A percentile compares a stretch with the other conserved stretches of the same genome.
Evolutionary conservation across 768 basidiomycete species (phyloP).

Genomic region (Wakefieldia striispora): DNA sequence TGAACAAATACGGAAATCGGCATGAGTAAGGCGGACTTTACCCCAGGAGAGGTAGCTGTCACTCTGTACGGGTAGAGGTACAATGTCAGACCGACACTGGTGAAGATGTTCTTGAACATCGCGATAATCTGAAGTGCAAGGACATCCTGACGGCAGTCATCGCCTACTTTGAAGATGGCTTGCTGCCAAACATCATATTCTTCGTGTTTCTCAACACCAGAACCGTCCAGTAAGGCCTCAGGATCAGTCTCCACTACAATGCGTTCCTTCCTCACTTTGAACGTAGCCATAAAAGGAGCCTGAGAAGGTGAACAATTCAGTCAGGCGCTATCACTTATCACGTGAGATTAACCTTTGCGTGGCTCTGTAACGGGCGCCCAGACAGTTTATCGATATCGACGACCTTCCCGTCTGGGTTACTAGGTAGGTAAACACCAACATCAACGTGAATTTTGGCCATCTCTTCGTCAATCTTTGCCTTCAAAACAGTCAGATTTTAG

Average conservation of each 20-base stretch:
- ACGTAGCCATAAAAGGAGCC: constrained; percentile 99
- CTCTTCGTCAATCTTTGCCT: constrained; percentile 99
- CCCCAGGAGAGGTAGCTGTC: constrained; percentile 94
- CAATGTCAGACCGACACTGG: constrained; percentile 78
- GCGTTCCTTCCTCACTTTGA: constrained; percentile 92
- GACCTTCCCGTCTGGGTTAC: constrained; percentile 94
- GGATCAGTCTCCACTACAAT: constrained; percentile 66
- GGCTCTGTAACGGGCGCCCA: constrained; percentile 92
- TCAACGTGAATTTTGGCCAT: constrained; percentile 95
- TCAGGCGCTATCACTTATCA: neutral
- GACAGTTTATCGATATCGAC: constrained; percentile 98
- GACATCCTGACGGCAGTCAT: constrained; percentile 98
- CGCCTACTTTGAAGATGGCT: constrained; percentile 99
- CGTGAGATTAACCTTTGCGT: constrained; percentile 75
- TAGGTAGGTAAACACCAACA: constrained; percentile 95
- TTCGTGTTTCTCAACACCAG: constrained; percentile 51
- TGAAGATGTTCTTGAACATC: constrained; percentile 99
- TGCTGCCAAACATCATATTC: constrained; percentile 94
- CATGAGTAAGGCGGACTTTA: constrained; percentile 39
- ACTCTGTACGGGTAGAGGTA: constrained; percentile 97
- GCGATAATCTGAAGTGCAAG: constrained; percentile 95
- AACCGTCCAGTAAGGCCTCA: constrained; percentile 69
- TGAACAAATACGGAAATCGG: neutral
- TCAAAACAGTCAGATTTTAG: neutral
- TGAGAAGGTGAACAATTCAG: constrained; percentile 31